Evolutionary conservation across 768 basidiomycete species (phyloP).

Genomic region (Lactarius evosmus): DNA sequence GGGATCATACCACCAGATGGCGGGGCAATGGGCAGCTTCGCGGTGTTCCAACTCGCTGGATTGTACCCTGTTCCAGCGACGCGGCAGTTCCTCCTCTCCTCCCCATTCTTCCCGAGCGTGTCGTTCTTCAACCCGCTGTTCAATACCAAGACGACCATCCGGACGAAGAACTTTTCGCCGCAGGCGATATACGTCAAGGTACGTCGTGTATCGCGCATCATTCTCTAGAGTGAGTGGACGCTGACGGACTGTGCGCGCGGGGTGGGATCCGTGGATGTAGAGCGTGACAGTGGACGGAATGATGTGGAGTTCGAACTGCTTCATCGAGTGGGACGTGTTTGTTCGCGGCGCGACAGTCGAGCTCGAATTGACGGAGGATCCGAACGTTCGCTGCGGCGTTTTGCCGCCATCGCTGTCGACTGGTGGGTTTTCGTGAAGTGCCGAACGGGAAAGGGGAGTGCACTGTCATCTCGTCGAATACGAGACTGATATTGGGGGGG

Average conservation of each 20-base stretch:
- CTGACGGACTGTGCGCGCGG: background rate
- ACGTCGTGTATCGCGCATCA: slow-evolving; percentile 22
- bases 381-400: slow-evolving; percentile 53
- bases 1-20: slow-evolving; percentile 28
- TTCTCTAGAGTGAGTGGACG: background rate
- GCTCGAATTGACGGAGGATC: slow-evolving; percentile 52
- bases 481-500: too few species aligned
- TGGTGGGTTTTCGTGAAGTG: slow-evolving; percentile 43
- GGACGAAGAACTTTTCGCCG: slow-evolving; percentile 46
- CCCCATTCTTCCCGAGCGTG: slow-evolving; percentile 58
- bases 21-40: slow-evolving; percentile 65
- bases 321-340: slow-evolving; percentile 65
- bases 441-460: too few species aligned
- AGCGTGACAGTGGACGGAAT: slow-evolving; percentile 55
- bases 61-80: slow-evolving; percentile 65
- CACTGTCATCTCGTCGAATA: too few species aligned
- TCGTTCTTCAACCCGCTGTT: slow-evolving; percentile 60
- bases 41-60: slow-evolving; percentile 54
- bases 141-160: slow-evolving; percentile 55
- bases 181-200: slow-evolving; percentile 56
- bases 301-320: slow-evolving; percentile 61
- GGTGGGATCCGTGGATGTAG: slow-evolving; percentile 32
- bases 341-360: slow-evolving; percentile 50
- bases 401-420: slow-evolving; percentile 63
- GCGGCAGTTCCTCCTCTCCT: slow-evolving; percentile 54